Percentiles rank a stretch among this genome's conserved stretches.
Evolutionary conservation across 1,284 basidiomycete genomes (phyloP).

Genomic region (Flammula alnicola): DNA sequence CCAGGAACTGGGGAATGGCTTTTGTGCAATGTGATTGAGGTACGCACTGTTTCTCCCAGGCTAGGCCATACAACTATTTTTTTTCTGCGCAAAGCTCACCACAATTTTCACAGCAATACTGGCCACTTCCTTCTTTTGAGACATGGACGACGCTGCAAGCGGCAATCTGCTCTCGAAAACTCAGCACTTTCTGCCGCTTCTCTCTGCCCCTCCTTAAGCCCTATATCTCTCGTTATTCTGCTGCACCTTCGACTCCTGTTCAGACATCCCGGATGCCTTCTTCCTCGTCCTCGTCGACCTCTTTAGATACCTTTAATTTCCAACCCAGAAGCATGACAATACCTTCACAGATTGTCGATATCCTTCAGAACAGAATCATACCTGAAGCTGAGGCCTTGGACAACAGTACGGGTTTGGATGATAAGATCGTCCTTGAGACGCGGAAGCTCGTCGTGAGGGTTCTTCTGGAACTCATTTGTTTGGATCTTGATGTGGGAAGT

Average conservation of each 20-base stretch:
- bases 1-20: constrained; percentile 40
- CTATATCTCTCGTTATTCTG: constrained; percentile 4
- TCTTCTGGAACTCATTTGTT: constrained; percentile 20
- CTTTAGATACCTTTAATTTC: neutral
- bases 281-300: constrained; percentile 15
- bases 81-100: neutral
- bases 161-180: constrained; percentile 41
- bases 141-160: constrained; percentile 40
- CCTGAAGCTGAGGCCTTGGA: constrained; percentile 49
- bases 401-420: constrained; percentile 15
- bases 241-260: neutral
- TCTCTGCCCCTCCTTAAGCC: constrained; percentile 24
- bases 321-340: constrained; percentile 9
- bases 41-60: constrained; percentile 13
- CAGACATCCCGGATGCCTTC: constrained; percentile 11
- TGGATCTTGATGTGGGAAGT: constrained; percentile 13
- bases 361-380: constrained; percentile 53
- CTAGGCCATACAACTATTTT: neutral
- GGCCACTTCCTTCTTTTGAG: constrained; percentile 40
- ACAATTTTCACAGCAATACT: constrained; percentile 46
- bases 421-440: constrained; percentile 17
- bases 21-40: constrained; percentile 39
- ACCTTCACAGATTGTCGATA: constrained; percentile 36
- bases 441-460: constrained; percentile 17
- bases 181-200: constrained; percentile 47